A percentile compares a stretch with the other conserved stretches of the same genome.
Evolutionary conservation across 345 rosid genomes (phyloP).

Genomic region (Salix dunnii): DNA sequence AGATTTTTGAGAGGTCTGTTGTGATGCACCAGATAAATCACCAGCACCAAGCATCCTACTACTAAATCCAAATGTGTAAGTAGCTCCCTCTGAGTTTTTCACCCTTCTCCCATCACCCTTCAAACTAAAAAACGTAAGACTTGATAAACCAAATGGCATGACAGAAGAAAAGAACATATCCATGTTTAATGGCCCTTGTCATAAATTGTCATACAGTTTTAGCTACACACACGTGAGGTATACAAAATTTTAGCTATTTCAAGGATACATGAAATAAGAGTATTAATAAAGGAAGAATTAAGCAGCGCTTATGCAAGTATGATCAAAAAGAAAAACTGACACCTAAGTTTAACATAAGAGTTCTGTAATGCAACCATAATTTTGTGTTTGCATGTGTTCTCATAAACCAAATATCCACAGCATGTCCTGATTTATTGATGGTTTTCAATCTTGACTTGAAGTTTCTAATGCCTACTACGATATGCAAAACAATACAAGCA

Average conservation of each 20-base stretch:
- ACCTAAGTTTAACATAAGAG: background rate
- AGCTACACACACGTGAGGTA: background rate
- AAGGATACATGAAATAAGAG: background rate
- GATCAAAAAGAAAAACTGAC: background rate
- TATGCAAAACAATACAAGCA: background rate
- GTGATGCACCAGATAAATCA: conserved; percentile 21
- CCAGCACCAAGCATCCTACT: conserved; percentile 10
- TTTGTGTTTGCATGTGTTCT: background rate
- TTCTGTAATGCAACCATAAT: background rate
- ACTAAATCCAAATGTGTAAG: conserved; percentile 18
- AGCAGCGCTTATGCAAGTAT: background rate
- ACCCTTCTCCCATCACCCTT: conserved; percentile 29
- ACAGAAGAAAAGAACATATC: background rate
- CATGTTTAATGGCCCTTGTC: background rate
- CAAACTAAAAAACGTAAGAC: conserved; percentile 22
- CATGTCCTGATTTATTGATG: background rate
- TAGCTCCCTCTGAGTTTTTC: conserved; percentile 14
- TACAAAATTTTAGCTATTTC: background rate
- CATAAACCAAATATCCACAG: background rate
- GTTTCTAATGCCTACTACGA: background rate
- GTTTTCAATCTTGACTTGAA: background rate
- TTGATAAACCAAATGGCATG: conserved; percentile 13
- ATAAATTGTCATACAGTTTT: background rate
- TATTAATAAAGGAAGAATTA: background rate
- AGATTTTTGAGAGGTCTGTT: conserved; percentile 25